Base-by-base conservation (phyloP, 371 early-diverging fungal species). In the Umbelopsis sp. region DNA sequence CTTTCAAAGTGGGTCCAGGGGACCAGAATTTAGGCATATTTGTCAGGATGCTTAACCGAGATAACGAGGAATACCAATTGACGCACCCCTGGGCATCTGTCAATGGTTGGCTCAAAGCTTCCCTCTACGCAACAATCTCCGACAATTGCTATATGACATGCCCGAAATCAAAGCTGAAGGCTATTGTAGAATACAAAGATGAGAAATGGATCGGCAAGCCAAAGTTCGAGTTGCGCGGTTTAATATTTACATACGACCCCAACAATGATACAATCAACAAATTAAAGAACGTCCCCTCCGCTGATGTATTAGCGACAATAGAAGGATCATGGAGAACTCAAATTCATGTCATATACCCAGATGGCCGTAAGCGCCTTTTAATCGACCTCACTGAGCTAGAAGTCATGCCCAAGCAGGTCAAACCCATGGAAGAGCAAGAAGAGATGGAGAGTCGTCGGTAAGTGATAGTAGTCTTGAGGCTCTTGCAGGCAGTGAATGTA, bases 291-390 rank as follows among this genome's bases (percentile, higher is more conserved):
- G 77, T 86, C 45, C 82, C 84, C 22, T 79, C 80, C 24, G 69
- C 70, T 51, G 65, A 78, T 9, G 76, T 86, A 3, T 72, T 91
- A 41, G 86, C 84, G 25, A 83, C 81, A 35, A 67, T 92, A 24
- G 68, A 69, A 37, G 92, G 92, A 18, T 73, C 74, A 63, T 92
- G 91, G 91, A 85, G 86, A 72, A 83, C 80, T 48, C 67, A 80
- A 69, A 75, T 89, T 35, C 72, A 69, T 44, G 72, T 69, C 11
- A 72, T 48, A 50, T 74, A 67, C 62, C 22, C 51, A 14, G 73
- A 68, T 46, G 67, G 72, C n/a, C 68, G 65, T 32, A 63, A 72
- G 44, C 66, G 71, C 74, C 50, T 85, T 20, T 70, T 92, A 12
- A 68, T 90, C 38, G 90, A 90, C 71, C 71, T 92, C 74, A 62